A percentile compares a stretch with the other conserved stretches of the same genome.
Conservation (phyloP, 805 yeast species). For the Diddensiella santjacobensis region DNA sequence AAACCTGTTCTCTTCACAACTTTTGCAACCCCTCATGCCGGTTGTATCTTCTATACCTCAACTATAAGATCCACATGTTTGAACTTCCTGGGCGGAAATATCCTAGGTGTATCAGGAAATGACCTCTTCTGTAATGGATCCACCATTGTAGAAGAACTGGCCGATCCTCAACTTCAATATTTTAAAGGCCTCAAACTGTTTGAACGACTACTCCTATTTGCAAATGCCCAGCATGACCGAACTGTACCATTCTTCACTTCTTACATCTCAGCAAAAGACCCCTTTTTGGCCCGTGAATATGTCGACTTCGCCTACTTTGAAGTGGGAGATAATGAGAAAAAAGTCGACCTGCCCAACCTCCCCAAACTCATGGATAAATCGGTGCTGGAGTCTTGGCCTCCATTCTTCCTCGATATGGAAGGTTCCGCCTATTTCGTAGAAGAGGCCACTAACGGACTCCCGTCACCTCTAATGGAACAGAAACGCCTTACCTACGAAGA, state of each 20-base stretch:
- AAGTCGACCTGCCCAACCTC: background rate
- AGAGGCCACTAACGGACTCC: constrained; percentile 2
- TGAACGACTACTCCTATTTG: constrained; percentile 54
- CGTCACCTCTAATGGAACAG: background rate
- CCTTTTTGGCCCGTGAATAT: constrained; percentile 59
- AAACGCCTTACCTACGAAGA: constrained; percentile 11
- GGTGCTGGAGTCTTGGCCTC: constrained; percentile 2
- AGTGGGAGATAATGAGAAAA: background rate
- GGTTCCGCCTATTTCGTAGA: constrained; percentile 16
- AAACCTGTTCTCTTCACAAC: constrained; percentile 63
- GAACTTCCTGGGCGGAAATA: constrained; percentile 50
- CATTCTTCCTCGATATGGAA: constrained; percentile 25
- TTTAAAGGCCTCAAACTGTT: constrained; percentile 55
- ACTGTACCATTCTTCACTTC: constrained; percentile 86
- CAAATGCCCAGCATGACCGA: constrained; percentile 78
- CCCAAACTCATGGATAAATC: constrained; percentile 3
- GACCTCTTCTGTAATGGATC: constrained; percentile 62
- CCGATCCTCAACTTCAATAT: constrained; percentile 48
- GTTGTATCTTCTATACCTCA: constrained; percentile 49
- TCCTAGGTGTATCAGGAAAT: constrained; percentile 65
- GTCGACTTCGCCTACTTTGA: constrained; percentile 35
- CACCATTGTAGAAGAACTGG: constrained; percentile 47
- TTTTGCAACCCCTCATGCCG: constrained; percentile 77
- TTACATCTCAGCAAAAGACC: constrained; percentile 66
- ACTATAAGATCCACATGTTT: constrained; percentile 35